Evolutionary conservation across 2,329 filamentous ascomycete genomes (phyloP), one percentile per base, ranked within the genome.

Genomic region (Domatiomyces catenatus): DNA sequence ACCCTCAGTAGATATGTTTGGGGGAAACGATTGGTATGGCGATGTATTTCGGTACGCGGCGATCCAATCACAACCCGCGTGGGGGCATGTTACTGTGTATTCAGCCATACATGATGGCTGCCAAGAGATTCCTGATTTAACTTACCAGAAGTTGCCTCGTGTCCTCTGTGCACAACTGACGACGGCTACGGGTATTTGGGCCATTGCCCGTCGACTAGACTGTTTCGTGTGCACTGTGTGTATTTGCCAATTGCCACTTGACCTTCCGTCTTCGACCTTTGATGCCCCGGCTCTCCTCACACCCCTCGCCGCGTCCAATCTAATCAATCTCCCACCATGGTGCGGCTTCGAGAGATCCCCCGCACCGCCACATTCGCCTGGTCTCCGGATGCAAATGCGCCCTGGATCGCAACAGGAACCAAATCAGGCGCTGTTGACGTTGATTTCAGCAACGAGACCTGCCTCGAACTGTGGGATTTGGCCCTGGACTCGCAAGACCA

Each of bases 311-410:
- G 53, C 52, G 46, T 50, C 52, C 52, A 46, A 49, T 58, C 59
- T 57, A 50, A 57, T 51, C 54, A 52, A 52, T 43, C 39, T 56
- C 50, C 42, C 46, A 45, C 49, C 68, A 98, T 98, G 92, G 90
- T 95, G 70, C 86, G 88, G 72, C 76, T 96, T 69, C 81, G 90
- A 75, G 89, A 96, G 75, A 93, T 98, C 65, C 86, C 88, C 67
- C 81, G 92, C 71, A 98, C 92, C 63, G 92, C 90, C 68, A 85
- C 90, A 63, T 98, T 98, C 69, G 87, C 92, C 64, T 98, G 92
- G 90, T 94, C 87, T 60, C 84, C 89, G 22, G 85, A 82, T 60
- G 72, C 86, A 48, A 77, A 79, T 42, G 80, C 82, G 60, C 88
- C 90, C 61, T 75, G 94, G 60, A 75, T 98, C 57, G 90, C 87